Evolutionary conservation across 345 rosid genomes (phyloP).

Genomic region (Iberis pinnata): DNA sequence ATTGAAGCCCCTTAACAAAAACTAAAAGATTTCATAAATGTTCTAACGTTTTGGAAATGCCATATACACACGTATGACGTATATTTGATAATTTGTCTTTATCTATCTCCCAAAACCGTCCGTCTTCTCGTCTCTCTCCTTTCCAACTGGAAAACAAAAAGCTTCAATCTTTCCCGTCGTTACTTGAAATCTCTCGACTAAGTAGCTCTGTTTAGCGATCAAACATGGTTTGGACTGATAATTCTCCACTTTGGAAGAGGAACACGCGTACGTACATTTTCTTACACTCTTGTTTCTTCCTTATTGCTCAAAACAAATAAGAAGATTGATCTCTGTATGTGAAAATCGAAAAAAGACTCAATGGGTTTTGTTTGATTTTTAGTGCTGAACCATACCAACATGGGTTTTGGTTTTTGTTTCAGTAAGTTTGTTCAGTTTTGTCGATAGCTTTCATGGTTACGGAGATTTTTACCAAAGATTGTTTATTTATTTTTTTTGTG

Average conservation of each 20-base stretch:
- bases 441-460: background rate
- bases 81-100: too few species aligned
- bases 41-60: too few species aligned
- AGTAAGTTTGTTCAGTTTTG: background rate
- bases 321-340: background rate
- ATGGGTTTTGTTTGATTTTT: background rate
- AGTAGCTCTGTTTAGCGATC: conserved; percentile 12
- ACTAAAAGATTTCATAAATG: too few species aligned
- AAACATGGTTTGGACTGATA: conserved; percentile 13
- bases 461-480: conserved; percentile 1
- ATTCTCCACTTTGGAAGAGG: background rate
- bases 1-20: too few species aligned
- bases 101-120: conserved; percentile 12
- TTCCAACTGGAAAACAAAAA: background rate
- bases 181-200: conserved; percentile 8
- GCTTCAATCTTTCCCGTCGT: conserved; percentile 1
- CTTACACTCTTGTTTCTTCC: conserved; percentile 2
- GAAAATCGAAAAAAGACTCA: background rate
- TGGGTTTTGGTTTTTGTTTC: background rate
- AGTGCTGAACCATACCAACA: conserved; percentile 1
- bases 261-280: conserved; percentile 9
- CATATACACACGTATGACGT: too few species aligned
- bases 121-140: conserved; percentile 7
- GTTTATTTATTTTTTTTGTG: background rate
- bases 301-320: background rate